These are phyloP conservation scores for Jacaranda copaia DNA, from an alignment of 257 asterid genomes.

Conservation along the genomic window DNA sequence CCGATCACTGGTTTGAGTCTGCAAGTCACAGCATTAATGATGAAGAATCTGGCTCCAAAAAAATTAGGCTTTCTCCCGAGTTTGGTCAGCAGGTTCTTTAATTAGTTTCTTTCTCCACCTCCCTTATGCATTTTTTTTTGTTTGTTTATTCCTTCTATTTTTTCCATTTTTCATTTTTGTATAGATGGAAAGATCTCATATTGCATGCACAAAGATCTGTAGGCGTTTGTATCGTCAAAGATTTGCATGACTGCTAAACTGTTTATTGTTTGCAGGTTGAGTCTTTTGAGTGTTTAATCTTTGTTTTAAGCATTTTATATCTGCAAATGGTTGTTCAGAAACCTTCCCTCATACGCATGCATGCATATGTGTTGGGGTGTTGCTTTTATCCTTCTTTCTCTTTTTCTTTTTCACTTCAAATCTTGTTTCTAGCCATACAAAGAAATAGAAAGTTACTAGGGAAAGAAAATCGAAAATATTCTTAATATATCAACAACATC, in stretches of 20 bases:
- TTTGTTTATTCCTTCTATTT: not conserved
- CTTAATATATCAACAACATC: not conserved
- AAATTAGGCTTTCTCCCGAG: conserved; percentile 33
- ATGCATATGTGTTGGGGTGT: not conserved
- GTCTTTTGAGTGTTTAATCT: not conserved
- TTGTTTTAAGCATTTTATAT: conserved; percentile 2
- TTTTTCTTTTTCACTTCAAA: not conserved
- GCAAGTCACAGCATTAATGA: conserved; percentile 9
- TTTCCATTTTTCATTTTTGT: not conserved
- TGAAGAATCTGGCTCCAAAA: conserved; percentile 31
- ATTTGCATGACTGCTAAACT: conserved; percentile 15
- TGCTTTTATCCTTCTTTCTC: no score
- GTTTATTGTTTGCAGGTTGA: not conserved
- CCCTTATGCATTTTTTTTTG: not conserved
- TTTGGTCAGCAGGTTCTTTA: conserved; percentile 38
- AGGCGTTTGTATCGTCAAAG: not conserved
- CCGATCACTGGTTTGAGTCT: not conserved
- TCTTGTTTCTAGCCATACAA: not conserved
- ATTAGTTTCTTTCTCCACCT: not conserved
- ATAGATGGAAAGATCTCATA: not conserved
- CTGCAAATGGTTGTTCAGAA: not conserved
- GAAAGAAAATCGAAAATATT: not conserved
- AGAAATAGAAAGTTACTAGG: not conserved
- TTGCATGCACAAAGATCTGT: not conserved
- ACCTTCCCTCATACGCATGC: not conserved